Base-by-base conservation (phyloP, 2,329 filamentous ascomycete genomes). In the Whalleya microplaca region DNA sequence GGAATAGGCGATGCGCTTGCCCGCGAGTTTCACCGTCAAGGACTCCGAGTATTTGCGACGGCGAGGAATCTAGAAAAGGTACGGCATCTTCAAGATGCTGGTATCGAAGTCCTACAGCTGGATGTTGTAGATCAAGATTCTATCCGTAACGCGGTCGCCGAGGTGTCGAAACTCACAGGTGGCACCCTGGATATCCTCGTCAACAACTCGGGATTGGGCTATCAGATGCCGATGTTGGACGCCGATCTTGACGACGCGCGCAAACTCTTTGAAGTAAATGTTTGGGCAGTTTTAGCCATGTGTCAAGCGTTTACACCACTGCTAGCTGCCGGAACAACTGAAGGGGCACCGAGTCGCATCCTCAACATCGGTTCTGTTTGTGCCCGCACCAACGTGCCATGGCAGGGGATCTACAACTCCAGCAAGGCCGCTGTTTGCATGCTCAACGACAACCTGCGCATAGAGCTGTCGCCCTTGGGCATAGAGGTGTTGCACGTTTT, bases 141-240 rank as follows among this genome's bases (percentile, higher is more conserved):
- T 2, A 73, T 80, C 47, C 54, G 56, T 0, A 41, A 53, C 4
- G 62, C 72, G 19, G 71, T 73, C 18, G 65, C 65, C 3, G 55
- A 64, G 16, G 69, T 80, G 41, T 54, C 66, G 2, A 52, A 58
- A 8, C 64, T 69, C 9, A 75, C 75, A 0, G 74, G 69, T 40
- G 73, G 73, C 18, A 71, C 65, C 19, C 64, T 80, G 12, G 74
- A 80, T 56, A 71, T 79, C 40, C 70, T 80, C 16, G 67, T 79
- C 58, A 78, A 79, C 63, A 78, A 78, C 62, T 75, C 78, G 1
- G 77, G 72, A 14, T 60, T 65, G 41, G 69, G 68, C 41, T 68
- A 68, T 47, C 50, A 59, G 2, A 66, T 71, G 59, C 71, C 74
- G 10, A 53, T 75, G 0, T 53, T 72, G 18, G 75, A 77, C 55